Evolutionary conservation across 2,329 filamentous ascomycete species (phyloP).

Genomic region (Xylariaceae sp.): DNA sequence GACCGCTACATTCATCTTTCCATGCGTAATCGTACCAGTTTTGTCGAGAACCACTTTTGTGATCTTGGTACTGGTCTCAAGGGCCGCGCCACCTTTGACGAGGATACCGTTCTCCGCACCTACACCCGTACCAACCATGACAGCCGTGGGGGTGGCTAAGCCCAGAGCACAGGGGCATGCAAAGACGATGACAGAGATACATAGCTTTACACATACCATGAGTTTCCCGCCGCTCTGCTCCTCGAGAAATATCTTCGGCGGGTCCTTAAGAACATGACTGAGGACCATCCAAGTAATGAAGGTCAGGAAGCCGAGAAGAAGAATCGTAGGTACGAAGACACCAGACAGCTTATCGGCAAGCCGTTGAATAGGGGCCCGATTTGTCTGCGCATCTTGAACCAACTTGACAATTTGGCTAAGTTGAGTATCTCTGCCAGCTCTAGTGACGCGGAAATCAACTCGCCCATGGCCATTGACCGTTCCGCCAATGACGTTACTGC

Average conservation of each 20-base stretch:
- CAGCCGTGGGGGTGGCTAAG: slow-evolving; percentile 88
- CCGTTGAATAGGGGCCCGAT: slow-evolving; percentile 86
- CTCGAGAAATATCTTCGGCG: slow-evolving; percentile 81
- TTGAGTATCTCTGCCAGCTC: slow-evolving; percentile 90
- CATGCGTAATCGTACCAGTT: slow-evolving; percentile 89
- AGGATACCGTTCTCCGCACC: slow-evolving; percentile 93
- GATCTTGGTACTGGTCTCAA: slow-evolving; percentile 86
- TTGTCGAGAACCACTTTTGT: slow-evolving; percentile 92
- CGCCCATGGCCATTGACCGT: slow-evolving; percentile 93
- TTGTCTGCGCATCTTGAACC: slow-evolving; percentile 96
- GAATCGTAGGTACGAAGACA: slow-evolving; percentile 88
- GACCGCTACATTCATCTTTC: slow-evolving; percentile 88
- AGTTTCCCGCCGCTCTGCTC: slow-evolving; percentile 80
- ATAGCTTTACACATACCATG: slow-evolving; percentile 96
- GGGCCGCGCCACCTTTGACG: slow-evolving; percentile 91
- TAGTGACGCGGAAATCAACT: slow-evolving; percentile 85
- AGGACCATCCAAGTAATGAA: slow-evolving; percentile 93
- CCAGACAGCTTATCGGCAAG: slow-evolving; percentile 87
- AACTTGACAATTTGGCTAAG: slow-evolving; percentile 96
- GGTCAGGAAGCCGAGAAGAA: slow-evolving; percentile 75
- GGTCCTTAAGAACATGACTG: slow-evolving; percentile 75
- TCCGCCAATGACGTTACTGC: slow-evolving; percentile 76
- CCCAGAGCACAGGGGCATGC: slow-evolving; percentile 97
- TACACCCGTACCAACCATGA: slow-evolving; percentile 98
- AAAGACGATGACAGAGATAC: slow-evolving; percentile 97